Conservation (phyloP, 495 filamentous ascomycete genomes). For the Daldinia bambusicola region DNA sequence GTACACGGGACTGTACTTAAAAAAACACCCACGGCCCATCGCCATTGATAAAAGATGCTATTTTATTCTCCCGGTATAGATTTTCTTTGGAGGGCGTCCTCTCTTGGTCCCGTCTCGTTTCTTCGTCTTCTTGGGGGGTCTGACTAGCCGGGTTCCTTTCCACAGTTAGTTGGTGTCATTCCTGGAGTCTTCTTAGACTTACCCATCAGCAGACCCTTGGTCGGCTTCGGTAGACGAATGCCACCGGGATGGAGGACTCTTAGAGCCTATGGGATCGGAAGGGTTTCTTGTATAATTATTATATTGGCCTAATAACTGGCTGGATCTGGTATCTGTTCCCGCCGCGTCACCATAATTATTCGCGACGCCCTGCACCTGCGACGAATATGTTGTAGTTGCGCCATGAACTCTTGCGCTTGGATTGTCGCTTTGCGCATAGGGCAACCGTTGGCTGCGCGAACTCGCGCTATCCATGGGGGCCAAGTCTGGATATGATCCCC, state of each 20-base stretch:
- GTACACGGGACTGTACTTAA: background rate
- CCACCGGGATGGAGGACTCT: background rate
- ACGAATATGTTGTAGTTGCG: background rate
- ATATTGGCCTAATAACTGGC: background rate
- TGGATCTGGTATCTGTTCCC: background rate
- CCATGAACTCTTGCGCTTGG: background rate
- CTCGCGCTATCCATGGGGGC: background rate
- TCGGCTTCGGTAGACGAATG: slow-evolving; percentile 13
- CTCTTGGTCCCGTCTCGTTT: background rate
- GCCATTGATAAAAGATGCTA: background rate
- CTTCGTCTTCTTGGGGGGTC: background rate
- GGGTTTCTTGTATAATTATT: background rate
- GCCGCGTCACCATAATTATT: background rate
- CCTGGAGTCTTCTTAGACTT: background rate
- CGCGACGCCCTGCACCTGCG: background rate
- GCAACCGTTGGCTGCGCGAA: background rate
- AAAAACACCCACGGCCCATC: slow-evolving; percentile 7
- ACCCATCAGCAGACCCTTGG: slow-evolving; percentile 11
- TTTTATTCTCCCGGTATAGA: background rate
- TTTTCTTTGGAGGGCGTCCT: background rate
- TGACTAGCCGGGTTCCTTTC: slow-evolving; percentile 7
- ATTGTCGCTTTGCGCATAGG: no score
- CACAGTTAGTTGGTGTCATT: slow-evolving; percentile 7
- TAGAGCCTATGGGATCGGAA: background rate
- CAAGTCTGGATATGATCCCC: background rate